A percentile compares a stretch with the other conserved stretches of the same genome.
These are phyloP conservation scores for Fagopyrum tataricum DNA, from an alignment of 148 eudicot genomes.

Conservation along the genomic window DNA sequence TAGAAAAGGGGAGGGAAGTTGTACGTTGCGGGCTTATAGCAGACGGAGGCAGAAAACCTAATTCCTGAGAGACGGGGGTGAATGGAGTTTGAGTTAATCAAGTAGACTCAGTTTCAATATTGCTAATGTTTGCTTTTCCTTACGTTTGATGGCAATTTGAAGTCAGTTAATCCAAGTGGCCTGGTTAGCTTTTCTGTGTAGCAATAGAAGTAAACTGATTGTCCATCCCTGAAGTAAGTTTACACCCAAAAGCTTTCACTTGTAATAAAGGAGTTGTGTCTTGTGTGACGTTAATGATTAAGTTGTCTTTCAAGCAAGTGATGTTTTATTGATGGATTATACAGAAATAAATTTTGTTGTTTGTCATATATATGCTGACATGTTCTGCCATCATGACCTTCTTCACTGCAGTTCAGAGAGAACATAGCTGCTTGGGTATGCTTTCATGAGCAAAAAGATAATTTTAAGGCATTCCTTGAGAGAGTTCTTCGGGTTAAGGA, in stretches of 20 bases:
- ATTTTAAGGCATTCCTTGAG: slow-evolving; percentile 72
- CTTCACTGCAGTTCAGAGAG: slow-evolving; percentile 75
- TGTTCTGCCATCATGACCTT: neutral
- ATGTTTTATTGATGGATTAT: neutral
- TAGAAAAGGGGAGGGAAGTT: neutral
- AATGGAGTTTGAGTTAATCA: neutral
- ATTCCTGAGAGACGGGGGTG: neutral
- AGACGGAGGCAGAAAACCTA: neutral
- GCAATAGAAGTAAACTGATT: neutral
- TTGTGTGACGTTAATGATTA: neutral
- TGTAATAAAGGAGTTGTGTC: neutral
- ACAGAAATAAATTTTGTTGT: neutral
- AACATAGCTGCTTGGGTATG: slow-evolving; percentile 97
- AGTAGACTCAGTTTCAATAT: neutral
- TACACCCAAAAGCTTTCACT: neutral
- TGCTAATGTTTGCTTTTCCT: neutral
- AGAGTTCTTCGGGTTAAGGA: slow-evolving; percentile 79
- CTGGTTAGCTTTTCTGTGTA: neutral
- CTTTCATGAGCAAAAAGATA: slow-evolving; percentile 69
- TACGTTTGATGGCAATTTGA: neutral
- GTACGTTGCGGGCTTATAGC: neutral
- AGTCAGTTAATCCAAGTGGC: neutral
- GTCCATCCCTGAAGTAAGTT: neutral
- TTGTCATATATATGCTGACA: neutral
- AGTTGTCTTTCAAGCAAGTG: neutral